Conservation (phyloP, 1,284 basidiomycete genomes). For the Grifola frondosa region DNA sequence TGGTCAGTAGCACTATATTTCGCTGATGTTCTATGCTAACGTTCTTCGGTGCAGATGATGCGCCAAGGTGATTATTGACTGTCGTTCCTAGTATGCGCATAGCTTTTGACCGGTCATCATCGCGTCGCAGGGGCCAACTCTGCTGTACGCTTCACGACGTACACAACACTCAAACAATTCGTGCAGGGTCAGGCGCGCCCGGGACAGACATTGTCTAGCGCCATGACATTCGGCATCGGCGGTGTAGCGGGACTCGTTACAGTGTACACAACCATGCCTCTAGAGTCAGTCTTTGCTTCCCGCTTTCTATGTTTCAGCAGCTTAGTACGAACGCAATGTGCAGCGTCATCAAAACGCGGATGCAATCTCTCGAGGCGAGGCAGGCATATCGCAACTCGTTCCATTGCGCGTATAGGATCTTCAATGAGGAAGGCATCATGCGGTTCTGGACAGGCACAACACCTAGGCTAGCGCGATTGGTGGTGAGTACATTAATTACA, state of each 20-base stretch:
- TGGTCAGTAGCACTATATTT: constrained; percentile 62
- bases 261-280: constrained; percentile 92
- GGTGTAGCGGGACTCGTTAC: constrained; percentile 93
- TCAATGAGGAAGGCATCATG: constrained; percentile 84
- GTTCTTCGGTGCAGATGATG: constrained; percentile 70
- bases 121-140: constrained; percentile 73
- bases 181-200: constrained; percentile 84
- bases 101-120: neutral
- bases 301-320: neutral
- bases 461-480: constrained; percentile 79
- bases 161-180: constrained; percentile 90
- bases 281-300: constrained; percentile 64
- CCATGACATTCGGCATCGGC: constrained; percentile 94
- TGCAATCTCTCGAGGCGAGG: constrained; percentile 89
- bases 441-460: constrained; percentile 97
- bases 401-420: constrained; percentile 91
- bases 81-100: too few relatives aligned
- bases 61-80: constrained; percentile 65
- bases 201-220: constrained; percentile 82
- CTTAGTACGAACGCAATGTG: neutral
- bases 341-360: constrained; percentile 96
- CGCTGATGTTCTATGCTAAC: constrained; percentile 4
- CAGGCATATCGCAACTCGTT: constrained; percentile 89
- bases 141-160: constrained; percentile 95
- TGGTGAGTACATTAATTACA: constrained; percentile 74